phyloP scores from a whole-genome alignment of 805 yeast species.

The Tetrapisispora iriomotensis region DNA sequence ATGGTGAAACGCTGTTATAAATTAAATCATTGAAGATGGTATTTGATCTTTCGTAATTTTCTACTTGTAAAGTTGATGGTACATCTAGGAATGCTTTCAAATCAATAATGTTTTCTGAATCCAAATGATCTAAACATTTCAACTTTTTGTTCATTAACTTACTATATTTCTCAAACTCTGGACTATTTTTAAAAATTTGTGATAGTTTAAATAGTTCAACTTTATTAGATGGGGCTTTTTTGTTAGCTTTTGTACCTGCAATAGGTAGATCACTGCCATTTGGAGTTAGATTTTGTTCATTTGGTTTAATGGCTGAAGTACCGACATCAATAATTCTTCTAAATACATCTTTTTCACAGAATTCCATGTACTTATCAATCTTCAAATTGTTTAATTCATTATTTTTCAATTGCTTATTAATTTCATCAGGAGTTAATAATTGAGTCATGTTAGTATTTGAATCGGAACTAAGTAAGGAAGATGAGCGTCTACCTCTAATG shows the following conservation, averaged over 20 bases:
- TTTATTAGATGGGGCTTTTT: neutral
- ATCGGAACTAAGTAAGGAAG: conserved; percentile 23
- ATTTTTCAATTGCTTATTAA: conserved; percentile 17
- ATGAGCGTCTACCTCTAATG: conserved; percentile 22
- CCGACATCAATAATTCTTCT: conserved; percentile 24
- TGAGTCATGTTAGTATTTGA: conserved; percentile 14
- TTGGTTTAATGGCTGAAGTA: conserved; percentile 18
- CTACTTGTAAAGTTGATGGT: conserved; percentile 9
- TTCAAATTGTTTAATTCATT: conserved; percentile 21
- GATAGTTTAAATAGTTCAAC: conserved; percentile 14
- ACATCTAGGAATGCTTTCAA: conserved; percentile 20
- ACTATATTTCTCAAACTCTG: conserved; percentile 25
- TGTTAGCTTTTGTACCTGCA: neutral
- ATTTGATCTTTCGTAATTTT: conserved; percentile 9
- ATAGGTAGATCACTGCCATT: too few species aligned
- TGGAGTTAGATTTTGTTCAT: conserved; percentile 7
- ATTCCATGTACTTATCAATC: conserved; percentile 23
- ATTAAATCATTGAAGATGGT: conserved; percentile 13
- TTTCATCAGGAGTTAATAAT: conserved; percentile 26
- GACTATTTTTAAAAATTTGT: conserved; percentile 25
- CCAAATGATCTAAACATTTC: conserved; percentile 11
- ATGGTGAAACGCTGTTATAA: conserved; percentile 22
- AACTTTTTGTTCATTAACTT: conserved; percentile 18
- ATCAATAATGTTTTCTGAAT: conserved; percentile 15
- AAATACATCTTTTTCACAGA: conserved; percentile 26